These are phyloP conservation scores for Calophaca sinica DNA, from an alignment of 306 rosid genomes.

Conservation along the genomic window DNA sequence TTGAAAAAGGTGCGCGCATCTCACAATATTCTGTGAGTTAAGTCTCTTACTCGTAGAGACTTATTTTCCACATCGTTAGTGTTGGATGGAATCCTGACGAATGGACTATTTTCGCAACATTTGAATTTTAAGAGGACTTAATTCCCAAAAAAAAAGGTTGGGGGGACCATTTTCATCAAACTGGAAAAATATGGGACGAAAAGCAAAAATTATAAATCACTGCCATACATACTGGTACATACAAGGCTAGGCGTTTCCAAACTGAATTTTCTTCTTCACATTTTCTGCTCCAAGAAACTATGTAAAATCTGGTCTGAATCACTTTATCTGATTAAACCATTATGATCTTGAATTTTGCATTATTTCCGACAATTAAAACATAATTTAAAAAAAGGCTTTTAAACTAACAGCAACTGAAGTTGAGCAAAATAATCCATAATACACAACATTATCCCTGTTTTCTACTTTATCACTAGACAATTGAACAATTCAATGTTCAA, in stretches of 20 bases:
- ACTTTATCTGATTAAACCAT: background rate
- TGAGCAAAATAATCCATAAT: slow-evolving; percentile 12
- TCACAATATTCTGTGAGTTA: too few relatives aligned
- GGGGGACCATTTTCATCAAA: too few relatives aligned
- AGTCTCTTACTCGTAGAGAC: too few relatives aligned
- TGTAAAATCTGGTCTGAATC: background rate
- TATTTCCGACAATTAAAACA: background rate
- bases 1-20: too few relatives aligned
- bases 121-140: too few relatives aligned
- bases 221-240: too few relatives aligned
- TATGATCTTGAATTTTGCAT: background rate
- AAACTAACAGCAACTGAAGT: slow-evolving; percentile 7
- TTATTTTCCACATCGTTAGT: too few relatives aligned
- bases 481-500: slow-evolving; percentile 57
- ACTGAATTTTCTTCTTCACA: background rate
- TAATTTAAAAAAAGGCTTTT: background rate
- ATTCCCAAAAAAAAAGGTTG: too few relatives aligned
- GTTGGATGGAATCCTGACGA: too few relatives aligned
- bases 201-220: too few relatives aligned
- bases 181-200: too few relatives aligned
- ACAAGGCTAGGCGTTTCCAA: background rate
- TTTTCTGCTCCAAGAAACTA: background rate
- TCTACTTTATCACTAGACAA: slow-evolving; percentile 9
- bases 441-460: slow-evolving; percentile 11
- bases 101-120: too few relatives aligned